Percentiles rank a stretch among this genome's conserved stretches.
Conservation (phyloP, 495 filamentous ascomycete genomes). For the Aspergillus mulundensis region DNA sequence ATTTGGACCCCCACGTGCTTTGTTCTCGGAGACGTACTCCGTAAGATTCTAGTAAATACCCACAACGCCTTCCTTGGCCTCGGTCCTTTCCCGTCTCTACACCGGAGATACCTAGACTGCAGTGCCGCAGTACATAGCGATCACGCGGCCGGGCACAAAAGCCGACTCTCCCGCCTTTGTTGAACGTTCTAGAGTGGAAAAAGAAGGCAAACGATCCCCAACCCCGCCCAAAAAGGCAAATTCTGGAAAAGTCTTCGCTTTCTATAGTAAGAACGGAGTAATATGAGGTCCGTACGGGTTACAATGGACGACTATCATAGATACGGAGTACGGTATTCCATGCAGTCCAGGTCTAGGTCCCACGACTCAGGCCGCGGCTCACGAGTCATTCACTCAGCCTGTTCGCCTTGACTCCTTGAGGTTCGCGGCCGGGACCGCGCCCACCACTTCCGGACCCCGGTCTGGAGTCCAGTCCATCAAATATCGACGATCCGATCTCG, state of each 20-base stretch:
- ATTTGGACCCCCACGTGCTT: too few relatives aligned
- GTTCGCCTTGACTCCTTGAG: too few relatives aligned
- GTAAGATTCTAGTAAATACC: too few relatives aligned
- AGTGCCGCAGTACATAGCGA: not conserved
- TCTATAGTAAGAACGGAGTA: not conserved
- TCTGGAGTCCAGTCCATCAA: too few relatives aligned
- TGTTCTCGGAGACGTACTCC: too few relatives aligned
- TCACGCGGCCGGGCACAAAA: not conserved
- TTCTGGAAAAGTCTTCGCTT: not conserved
- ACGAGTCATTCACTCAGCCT: not conserved
- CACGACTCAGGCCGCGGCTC: not conserved
- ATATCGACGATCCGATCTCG: too few relatives aligned
- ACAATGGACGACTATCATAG: too few relatives aligned
- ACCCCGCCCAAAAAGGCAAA: not conserved
- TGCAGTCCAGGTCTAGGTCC: not conserved
- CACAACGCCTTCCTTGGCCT: too few relatives aligned
- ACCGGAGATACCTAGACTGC: not conserved
- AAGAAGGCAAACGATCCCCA: not conserved
- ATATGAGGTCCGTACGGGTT: not conserved
- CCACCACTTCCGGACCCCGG: too few relatives aligned
- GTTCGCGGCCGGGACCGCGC: too few relatives aligned
- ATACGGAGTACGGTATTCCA: too few relatives aligned
- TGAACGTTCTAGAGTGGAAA: too few relatives aligned
- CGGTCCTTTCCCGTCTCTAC: not conserved
- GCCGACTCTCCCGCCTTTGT: not conserved